A percentile compares a stretch with the other conserved stretches of the same genome.
Conservation (phyloP, 352 stramenopile species). For the Pythium dissotocum region DNA sequence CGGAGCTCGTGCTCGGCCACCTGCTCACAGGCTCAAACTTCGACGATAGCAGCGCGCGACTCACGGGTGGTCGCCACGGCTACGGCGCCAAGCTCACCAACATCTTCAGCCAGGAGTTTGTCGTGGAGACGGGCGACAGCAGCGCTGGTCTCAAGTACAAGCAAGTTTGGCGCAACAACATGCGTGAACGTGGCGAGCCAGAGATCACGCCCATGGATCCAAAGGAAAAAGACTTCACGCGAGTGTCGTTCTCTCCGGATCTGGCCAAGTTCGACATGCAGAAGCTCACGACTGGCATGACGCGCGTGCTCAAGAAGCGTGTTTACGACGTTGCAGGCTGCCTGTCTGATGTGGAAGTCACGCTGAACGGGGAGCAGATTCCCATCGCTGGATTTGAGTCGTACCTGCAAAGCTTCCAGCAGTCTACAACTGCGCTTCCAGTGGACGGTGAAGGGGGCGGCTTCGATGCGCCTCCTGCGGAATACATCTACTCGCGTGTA, state of each 20-base stretch:
- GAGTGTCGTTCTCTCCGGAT: constrained; percentile 98
- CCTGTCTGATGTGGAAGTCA: constrained; percentile 91
- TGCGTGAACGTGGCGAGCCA: constrained; percentile 90
- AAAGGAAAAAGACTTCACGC: constrained; percentile 93
- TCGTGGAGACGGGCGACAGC: constrained; percentile 97
- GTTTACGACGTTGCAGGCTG: constrained; percentile 98
- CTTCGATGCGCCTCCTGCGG: constrained; percentile 15
- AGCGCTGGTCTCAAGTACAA: constrained; percentile 74
- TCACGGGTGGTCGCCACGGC: constrained; percentile 95
- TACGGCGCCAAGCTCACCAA: constrained; percentile 99
- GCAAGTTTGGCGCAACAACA: constrained; percentile 97
- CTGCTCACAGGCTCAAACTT: constrained; percentile 99
- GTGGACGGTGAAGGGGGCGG: constrained; percentile 3
- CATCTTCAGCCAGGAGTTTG: constrained; percentile 99
- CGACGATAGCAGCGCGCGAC: constrained; percentile 96
- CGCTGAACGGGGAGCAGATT: constrained; percentile 89
- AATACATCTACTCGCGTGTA: constrained; percentile 92
- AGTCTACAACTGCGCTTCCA: constrained; percentile 45
- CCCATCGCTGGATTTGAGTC: constrained; percentile 95
- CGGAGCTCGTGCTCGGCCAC: constrained; percentile 98
- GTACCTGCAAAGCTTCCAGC: constrained; percentile 92
- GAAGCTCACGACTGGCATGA: constrained; percentile 92
- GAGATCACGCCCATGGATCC: constrained; percentile 79
- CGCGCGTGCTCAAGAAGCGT: constrained; percentile 94
- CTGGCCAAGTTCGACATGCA: constrained; percentile 96